These are phyloP conservation scores for Saccharomycopsis malanga DNA, from an alignment of 805 yeast genomes.

Conservation along the genomic window DNA sequence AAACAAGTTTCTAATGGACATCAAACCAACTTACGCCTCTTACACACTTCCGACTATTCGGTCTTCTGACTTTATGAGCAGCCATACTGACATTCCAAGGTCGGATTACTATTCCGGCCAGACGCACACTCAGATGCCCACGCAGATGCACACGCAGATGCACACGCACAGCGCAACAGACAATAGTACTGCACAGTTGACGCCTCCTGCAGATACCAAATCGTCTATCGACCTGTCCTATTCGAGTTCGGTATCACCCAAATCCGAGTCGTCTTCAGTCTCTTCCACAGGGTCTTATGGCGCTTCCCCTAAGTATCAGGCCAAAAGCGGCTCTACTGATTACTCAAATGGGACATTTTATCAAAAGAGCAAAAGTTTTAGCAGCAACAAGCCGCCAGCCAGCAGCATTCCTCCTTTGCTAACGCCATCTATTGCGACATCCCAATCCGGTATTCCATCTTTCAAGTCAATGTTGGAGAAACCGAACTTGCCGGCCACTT, in stretches of 20 bases:
- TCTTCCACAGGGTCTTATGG: slow-evolving; percentile 8
- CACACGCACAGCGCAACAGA: no score
- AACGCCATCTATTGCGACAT: slow-evolving; percentile 5
- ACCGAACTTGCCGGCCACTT: no score
- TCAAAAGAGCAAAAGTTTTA: not conserved
- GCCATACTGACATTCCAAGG: not conserved
- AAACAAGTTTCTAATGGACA: slow-evolving; percentile 2
- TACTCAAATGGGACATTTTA: not conserved
- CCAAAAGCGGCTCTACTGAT: not conserved
- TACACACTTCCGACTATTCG: not conserved
- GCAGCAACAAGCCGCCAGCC: not conserved
- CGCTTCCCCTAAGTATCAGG: slow-evolving; percentile 7
- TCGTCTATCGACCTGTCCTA: slow-evolving; percentile 9
- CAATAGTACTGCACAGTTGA: no score
- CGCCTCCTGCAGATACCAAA: no score
- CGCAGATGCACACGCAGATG: no score
- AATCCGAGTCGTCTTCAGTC: slow-evolving; percentile 21
- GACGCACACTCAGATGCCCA: no score
- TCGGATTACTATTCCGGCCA: not conserved
- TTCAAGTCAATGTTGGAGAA: slow-evolving; percentile 16
- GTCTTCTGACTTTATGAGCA: not conserved
- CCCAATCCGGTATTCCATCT: slow-evolving; percentile 13
- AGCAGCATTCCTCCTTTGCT: not conserved
- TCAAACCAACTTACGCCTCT: not conserved
- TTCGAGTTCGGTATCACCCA: slow-evolving; percentile 16